Percentiles rank a stretch among this genome's conserved stretches.
Evolutionary conservation across 1,139 yeast species (phyloP).

Genomic region (Saccharomyces hybrid): DNA sequence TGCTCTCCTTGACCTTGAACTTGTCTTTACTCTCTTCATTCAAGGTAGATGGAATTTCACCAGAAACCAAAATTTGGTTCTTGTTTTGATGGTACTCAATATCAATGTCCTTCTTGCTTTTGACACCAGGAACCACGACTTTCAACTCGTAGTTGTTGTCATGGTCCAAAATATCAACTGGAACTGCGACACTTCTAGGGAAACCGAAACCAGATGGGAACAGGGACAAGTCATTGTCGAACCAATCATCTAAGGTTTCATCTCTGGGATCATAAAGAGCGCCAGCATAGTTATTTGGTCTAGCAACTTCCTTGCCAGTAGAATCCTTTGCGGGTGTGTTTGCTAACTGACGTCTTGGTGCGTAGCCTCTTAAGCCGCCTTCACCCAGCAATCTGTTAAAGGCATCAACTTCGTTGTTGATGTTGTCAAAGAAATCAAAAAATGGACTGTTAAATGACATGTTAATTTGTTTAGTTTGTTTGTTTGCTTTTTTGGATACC

Average conservation of each 20-base stretch:
- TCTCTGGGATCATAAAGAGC: conserved; percentile 3
- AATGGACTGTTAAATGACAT: conserved; percentile 38
- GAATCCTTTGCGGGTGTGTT: background rate
- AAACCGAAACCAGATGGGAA: conserved; percentile 16
- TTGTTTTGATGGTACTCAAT: conserved; percentile 37
- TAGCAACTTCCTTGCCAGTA: conserved; percentile 10
- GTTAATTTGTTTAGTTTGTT: conserved; percentile 5
- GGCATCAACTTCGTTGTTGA: conserved; percentile 36
- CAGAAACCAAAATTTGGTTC: conserved; percentile 35
- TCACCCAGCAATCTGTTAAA: conserved; percentile 32
- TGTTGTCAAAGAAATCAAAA: conserved; percentile 37
- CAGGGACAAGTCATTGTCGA: conserved; percentile 23
- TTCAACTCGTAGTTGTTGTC: conserved; percentile 35
- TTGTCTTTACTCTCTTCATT: conserved; percentile 23
- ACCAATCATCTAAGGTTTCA: conserved; percentile 23
- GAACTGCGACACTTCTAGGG: conserved; percentile 28
- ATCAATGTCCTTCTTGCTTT: conserved; percentile 33
- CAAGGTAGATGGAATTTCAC: conserved; percentile 31
- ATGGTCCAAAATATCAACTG: conserved; percentile 38
- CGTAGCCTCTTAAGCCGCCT: conserved; percentile 15
- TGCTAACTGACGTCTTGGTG: conserved; percentile 11
- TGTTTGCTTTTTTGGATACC: conserved; percentile 3
- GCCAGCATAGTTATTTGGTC: conserved; percentile 3
- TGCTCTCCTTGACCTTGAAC: conserved; percentile 35
- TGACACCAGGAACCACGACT: conserved; percentile 39